These are phyloP conservation scores for Ocimum tenuiflorum DNA, from an alignment of 257 asterid species.

Conservation along the genomic window DNA sequence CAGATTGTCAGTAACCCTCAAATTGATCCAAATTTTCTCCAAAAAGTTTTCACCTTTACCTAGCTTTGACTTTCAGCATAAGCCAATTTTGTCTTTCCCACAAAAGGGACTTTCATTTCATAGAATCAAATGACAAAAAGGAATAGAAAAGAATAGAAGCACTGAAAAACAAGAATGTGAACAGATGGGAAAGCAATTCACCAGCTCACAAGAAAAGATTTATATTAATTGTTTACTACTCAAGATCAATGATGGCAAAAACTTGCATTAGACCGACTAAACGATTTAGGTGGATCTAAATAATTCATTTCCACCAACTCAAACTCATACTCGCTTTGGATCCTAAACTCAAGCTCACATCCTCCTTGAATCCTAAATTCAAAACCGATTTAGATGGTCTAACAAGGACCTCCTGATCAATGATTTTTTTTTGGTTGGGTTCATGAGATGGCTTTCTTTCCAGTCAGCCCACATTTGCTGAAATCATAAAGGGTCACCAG, in stretches of 20 bases:
- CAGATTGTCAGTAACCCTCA: slow-evolving; percentile 9
- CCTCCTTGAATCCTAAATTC: too few species aligned
- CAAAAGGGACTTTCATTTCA: slow-evolving; percentile 16
- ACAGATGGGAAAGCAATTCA: slow-evolving; percentile 21
- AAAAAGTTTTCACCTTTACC: slow-evolving; percentile 17
- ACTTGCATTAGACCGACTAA: slow-evolving; percentile 63
- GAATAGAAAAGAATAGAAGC: slow-evolving; percentile 45
- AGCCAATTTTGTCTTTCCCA: slow-evolving; percentile 28
- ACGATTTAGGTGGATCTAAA: too few species aligned
- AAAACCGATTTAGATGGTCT: too few species aligned
- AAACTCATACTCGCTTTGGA: too few species aligned
- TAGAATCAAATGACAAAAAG: slow-evolving; percentile 21
- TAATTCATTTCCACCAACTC: too few species aligned
- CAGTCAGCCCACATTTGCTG: slow-evolving; percentile 54
- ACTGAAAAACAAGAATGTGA: slow-evolving; percentile 38
- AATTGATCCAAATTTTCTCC: slow-evolving; percentile 36
- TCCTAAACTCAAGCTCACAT: too few species aligned
- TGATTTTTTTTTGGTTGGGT: too few species aligned
- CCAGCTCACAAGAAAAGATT: too few species aligned
- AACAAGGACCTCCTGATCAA: too few species aligned
- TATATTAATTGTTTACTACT: slow-evolving; percentile 21
- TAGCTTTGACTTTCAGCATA: slow-evolving; percentile 39
- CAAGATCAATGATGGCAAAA: slow-evolving; percentile 33
- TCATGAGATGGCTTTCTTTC: slow-evolving; percentile 27
- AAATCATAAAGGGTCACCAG: slow-evolving; percentile 25